A percentile compares a stretch with the other conserved stretches of the same genome.
These are phyloP conservation scores for cucumber (Cucumis sativus) DNA, from an alignment of 306 rosid genomes.

Conservation along the genomic window Cucumber_9930_V3 NC_026655.2:6972501-6973000, in stretches of 20 bases:
- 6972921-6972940: neutral
- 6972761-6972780: neutral
- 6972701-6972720: neutral
- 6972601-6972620: too few relatives aligned
- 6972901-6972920: neutral
- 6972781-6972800: neutral
- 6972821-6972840: neutral
- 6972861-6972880: neutral
- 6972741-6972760: neutral
- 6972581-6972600: too few relatives aligned
- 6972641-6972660: too few relatives aligned
- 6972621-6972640: too few relatives aligned
- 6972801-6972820: neutral
- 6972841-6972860: neutral
- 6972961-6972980: constrained; percentile 88
- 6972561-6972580: too few relatives aligned
- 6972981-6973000: constrained; percentile 71
- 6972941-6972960: constrained; percentile 53
- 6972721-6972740: neutral
- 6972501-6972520: too few relatives aligned
- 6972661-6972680: too few relatives aligned
- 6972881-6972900: neutral
- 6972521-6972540: too few relatives aligned
- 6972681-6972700: too few relatives aligned
- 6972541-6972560: too few relatives aligned